Base-by-base conservation (phyloP, 2,329 filamentous ascomycete genomes). In the Dactylonectria estremocensis region DNA sequence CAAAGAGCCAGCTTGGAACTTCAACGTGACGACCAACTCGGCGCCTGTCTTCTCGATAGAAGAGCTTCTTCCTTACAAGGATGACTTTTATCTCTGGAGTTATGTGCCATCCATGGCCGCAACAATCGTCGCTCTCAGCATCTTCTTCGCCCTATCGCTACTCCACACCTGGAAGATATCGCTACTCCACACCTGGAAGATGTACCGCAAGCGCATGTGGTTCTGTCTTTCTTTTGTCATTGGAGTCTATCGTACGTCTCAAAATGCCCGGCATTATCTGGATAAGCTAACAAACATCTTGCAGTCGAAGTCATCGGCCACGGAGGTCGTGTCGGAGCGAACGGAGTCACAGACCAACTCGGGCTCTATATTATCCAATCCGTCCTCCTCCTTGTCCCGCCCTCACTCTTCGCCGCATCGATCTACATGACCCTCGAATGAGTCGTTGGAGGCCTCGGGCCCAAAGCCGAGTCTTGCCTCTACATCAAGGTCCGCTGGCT, bases 351-450 rank as follows among this genome's bases (percentile, higher is more conserved):
- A 4, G 24, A 28, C 7, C 24, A 28, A 28, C 68, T 60, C 43
- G 69, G 69, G 18, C 77, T 75, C 1, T 83, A 75, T 63, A 70
- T 81, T 49, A 64, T 79, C 14, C 79, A 82, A 66, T 68, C 71
- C 1, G 61, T 80, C 20, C 73, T 79, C 20, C 69, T 81, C 18
- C 71, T 82, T 5, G 64, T 82, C 37, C 74, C 79, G 0, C 80
- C 80, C 0, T 76, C 77, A 0, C 66, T 81, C 20, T 80, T 79
- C 55, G 82, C 83, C n/a, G 83, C 83, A 4, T 79, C 81, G 2
- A 80, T 85, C 40, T 85, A 85, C 77, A 85, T 84, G 82, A 78
- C 79, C 2, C 79, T 84, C 2, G 81, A 80, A 10, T 78, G 83
- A 7, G 71, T 83, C 18, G 80, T 84, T 46, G 68, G 69, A 4